Percentiles rank a stretch among this genome's conserved stretches.
Conservation (phyloP, 768 basidiomycete species). For the Pulveroboletus sp. region DNA sequence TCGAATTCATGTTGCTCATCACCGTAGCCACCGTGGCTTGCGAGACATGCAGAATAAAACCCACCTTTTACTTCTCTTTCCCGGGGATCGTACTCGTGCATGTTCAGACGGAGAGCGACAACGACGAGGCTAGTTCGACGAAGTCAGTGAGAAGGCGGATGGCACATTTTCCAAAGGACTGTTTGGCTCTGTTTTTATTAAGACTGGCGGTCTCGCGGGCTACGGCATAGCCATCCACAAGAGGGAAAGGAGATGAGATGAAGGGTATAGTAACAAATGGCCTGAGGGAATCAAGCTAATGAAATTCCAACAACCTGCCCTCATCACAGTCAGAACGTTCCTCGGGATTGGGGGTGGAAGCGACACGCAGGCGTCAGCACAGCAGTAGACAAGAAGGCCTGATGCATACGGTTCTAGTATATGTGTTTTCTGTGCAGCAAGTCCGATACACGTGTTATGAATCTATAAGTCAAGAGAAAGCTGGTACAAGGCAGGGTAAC, state of each 20-base stretch:
- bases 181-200: constrained; percentile 13
- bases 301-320: not conserved
- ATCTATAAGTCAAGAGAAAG: constrained; percentile 12
- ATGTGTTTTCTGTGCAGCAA: constrained; percentile 7
- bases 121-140: not conserved
- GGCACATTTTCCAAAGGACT: no score
- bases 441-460: constrained; percentile 9
- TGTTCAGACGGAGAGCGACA: not conserved
- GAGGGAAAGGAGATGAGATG: constrained; percentile 2
- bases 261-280: not conserved
- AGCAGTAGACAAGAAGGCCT: constrained; percentile 13
- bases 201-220: not conserved
- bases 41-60: not conserved
- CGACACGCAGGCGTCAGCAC: constrained; percentile 1
- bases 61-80: constrained; percentile 5
- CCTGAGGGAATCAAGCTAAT: constrained; percentile 1
- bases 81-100: not conserved
- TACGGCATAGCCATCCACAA: no score
- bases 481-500: not conserved
- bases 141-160: no score
- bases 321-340: constrained; percentile 3
- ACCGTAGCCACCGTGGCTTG: constrained; percentile 8
- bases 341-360: constrained; percentile 6
- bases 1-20: constrained; percentile 70
- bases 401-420: constrained; percentile 9